Conservation (phyloP, 2,329 filamentous ascomycete genomes). For the Penicillium sp. region DNA sequence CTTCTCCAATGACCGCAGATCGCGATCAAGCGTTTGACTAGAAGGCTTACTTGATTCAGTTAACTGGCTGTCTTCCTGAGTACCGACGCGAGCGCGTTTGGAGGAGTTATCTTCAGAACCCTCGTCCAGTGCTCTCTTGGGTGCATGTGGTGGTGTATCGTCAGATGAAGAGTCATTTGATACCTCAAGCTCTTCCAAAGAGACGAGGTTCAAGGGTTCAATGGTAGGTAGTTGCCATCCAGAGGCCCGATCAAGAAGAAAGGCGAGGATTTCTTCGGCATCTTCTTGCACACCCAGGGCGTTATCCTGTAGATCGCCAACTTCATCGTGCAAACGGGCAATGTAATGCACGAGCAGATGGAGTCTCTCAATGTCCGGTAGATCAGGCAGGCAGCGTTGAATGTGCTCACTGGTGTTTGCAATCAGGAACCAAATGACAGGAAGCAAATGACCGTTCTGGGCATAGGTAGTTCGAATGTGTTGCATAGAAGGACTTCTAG, state of each 20-base stretch:
- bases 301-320: conserved; percentile 46
- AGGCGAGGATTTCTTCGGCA: conserved; percentile 39
- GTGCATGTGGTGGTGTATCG: conserved; percentile 16
- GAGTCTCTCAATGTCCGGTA: conserved; percentile 35
- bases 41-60: conserved; percentile 36
- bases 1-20: conserved; percentile 30
- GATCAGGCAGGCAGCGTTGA: conserved; percentile 43
- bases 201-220: conserved; percentile 39
- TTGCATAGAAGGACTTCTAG: conserved; percentile 40
- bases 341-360: conserved; percentile 38
- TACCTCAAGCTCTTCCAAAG: conserved; percentile 28
- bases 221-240: conserved; percentile 42
- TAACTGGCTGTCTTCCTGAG: conserved; percentile 39
- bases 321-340: conserved; percentile 32
- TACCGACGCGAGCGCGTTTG: conserved; percentile 43
- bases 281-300: conserved; percentile 43
- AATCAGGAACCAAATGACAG: conserved; percentile 47
- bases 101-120: conserved; percentile 28
- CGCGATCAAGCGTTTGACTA: conserved; percentile 33
- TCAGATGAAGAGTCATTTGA: conserved; percentile 19
- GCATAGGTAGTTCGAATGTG: conserved; percentile 41
- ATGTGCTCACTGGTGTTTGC: conserved; percentile 51
- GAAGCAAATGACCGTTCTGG: conserved; percentile 38
- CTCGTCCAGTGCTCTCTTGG: conserved; percentile 36
- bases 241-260: conserved; percentile 39